phyloP scores from a whole-genome alignment of 306 rosid species.

The Heteromeles arbutifolia region DNA sequence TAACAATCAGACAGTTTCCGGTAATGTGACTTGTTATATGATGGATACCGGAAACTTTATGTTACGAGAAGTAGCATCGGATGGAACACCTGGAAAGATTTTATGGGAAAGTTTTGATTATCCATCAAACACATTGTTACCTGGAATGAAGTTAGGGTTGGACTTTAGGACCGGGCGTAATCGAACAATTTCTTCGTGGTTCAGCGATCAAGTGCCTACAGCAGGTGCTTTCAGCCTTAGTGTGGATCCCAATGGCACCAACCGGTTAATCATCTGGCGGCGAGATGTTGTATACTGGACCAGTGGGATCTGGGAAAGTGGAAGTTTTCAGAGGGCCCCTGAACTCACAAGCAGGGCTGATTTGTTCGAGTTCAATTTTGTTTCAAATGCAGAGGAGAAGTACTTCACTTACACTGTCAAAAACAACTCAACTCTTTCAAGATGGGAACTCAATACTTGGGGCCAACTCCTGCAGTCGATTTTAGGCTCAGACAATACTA shows the following conservation, averaged over 20 bases:
- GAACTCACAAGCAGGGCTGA: slow-evolving; percentile 3
- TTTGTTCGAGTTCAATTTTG: slow-evolving; percentile 14
- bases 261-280: slow-evolving; percentile 10
- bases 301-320: slow-evolving; percentile 18
- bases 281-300: slow-evolving; percentile 1
- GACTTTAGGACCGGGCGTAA: neutral
- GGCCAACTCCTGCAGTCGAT: slow-evolving; percentile 19
- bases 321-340: slow-evolving; percentile 10
- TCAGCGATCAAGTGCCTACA: slow-evolving; percentile 6
- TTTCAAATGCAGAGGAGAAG: slow-evolving; percentile 17
- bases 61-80: neutral
- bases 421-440: slow-evolving; percentile 7
- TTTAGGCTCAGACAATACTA: neutral
- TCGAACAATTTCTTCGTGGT: slow-evolving; percentile 13
- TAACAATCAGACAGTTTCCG: neutral
- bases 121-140: slow-evolving; percentile 20
- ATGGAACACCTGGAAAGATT: neutral
- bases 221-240: slow-evolving; percentile 13
- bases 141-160: slow-evolving; percentile 25
- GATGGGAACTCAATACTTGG: slow-evolving; percentile 26
- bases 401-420: slow-evolving; percentile 13
- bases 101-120: slow-evolving; percentile 21
- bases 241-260: neutral
- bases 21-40: slow-evolving; percentile 17
- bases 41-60: slow-evolving; percentile 11